Conservation (phyloP, 2,329 filamentous ascomycete genomes). For the Chrysosporium queenslandicum region DNA sequence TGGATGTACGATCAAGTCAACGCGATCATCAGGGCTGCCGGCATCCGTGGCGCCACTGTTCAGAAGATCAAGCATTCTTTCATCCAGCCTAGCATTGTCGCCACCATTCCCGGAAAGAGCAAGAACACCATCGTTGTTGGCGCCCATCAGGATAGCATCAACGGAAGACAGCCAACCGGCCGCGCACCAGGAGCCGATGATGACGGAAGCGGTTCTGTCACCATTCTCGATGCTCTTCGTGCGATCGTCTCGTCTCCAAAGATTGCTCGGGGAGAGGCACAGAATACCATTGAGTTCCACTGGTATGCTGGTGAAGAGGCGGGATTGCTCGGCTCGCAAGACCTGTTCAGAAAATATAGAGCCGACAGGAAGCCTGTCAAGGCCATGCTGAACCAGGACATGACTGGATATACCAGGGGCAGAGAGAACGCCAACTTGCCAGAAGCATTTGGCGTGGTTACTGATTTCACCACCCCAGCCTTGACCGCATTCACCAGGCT, state of each 20-base stretch:
- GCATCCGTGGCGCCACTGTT: constrained; percentile 1
- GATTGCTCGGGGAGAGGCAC: constrained; percentile 1
- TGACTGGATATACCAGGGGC: constrained; percentile 10
- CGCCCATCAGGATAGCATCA: constrained; percentile 13
- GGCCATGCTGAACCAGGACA: constrained; percentile 13
- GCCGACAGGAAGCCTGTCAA: constrained; percentile 3
- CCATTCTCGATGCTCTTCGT: constrained; percentile 4
- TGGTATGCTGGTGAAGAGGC: constrained; percentile 14
- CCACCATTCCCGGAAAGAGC: constrained; percentile 9
- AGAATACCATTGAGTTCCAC: constrained; percentile 13
- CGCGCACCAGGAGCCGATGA: constrained; percentile 12
- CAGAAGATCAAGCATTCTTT: constrained; percentile 9
- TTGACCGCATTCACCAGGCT: constrained; percentile 11
- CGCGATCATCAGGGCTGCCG: background rate
- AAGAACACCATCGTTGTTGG: constrained; percentile 12
- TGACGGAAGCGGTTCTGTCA: constrained; percentile 9
- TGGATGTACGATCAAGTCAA: constrained; percentile 7
- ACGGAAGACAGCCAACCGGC: background rate
- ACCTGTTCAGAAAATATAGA: constrained; percentile 8
- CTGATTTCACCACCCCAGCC: constrained; percentile 5
- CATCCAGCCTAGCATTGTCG: constrained; percentile 10
- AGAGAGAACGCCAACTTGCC: background rate
- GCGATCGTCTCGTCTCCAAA: constrained; percentile 6
- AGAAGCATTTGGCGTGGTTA: constrained; percentile 10
- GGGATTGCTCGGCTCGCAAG: constrained; percentile 9